Percentiles rank a stretch among this genome's conserved stretches.
These are phyloP conservation scores for Vanderwaltozyma yarrowii DNA, from an alignment of 805 yeast genomes.

Conservation along the genomic window DNA sequence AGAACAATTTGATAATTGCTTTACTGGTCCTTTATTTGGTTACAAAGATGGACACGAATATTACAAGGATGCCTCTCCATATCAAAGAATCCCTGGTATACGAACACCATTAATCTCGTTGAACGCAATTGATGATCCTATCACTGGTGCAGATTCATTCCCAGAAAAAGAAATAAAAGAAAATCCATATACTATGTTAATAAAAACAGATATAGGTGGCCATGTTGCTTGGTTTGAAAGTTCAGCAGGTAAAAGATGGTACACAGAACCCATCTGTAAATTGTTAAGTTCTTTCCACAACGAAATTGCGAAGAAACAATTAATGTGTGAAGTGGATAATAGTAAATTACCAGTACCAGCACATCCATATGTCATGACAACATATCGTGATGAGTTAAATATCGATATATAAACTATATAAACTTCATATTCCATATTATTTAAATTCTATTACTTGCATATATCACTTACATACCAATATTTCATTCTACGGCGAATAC, in stretches of 20 bases:
- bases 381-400: not conserved
- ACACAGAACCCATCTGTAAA: conserved; percentile 39
- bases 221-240: conserved; percentile 68
- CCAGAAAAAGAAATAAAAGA: conserved; percentile 41
- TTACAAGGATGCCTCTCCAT: conserved; percentile 53
- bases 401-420: not conserved
- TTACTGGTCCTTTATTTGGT: conserved; percentile 60
- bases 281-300: conserved; percentile 31
- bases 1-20: conserved; percentile 49
- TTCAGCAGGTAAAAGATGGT: conserved; percentile 57
- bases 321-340: conserved; percentile 7
- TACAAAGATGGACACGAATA: conserved; percentile 54
- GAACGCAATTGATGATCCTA: conserved; percentile 68
- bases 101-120: conserved; percentile 55
- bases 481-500: no score
- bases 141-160: conserved; percentile 42
- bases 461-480: no score
- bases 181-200: conserved; percentile 52
- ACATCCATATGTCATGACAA: not conserved
- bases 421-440: no score
- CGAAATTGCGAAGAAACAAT: conserved; percentile 19
- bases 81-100: conserved; percentile 38
- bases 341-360: not conserved
- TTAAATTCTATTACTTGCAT: no score
- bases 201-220: conserved; percentile 63